These are phyloP conservation scores for Naegleria lovaniensis DNA, from an alignment of 208 protist genomes.

Conservation along the genomic window DNA sequence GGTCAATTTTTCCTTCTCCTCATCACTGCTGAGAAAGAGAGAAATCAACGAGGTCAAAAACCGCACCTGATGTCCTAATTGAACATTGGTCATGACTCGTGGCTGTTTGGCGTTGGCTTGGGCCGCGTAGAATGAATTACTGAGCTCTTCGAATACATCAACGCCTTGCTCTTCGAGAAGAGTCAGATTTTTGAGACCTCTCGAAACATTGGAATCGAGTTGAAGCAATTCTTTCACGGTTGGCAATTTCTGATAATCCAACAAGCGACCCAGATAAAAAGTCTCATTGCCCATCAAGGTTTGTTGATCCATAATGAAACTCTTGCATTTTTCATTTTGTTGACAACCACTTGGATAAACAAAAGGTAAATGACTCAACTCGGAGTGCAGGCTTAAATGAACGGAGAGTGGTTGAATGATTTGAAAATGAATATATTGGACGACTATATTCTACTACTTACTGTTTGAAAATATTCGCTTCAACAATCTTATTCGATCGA, in stretches of 20 bases:
- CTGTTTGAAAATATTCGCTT: not conserved
- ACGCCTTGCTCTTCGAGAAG: not conserved
- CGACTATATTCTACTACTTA: not conserved
- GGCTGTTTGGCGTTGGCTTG: not conserved
- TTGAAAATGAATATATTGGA: no score
- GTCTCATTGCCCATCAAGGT: not conserved
- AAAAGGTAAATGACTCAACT: not conserved
- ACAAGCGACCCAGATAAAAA: not conserved
- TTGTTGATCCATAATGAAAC: not conserved
- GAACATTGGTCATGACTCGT: not conserved
- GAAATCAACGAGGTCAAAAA: not conserved
- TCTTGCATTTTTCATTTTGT: not conserved
- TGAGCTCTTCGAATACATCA: not conserved
- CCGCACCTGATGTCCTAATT: not conserved
- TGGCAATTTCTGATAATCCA: not conserved
- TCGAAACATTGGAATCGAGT: not conserved
- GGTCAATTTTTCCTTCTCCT: not conserved
- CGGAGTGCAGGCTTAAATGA: not conserved
- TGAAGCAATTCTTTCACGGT: not conserved
- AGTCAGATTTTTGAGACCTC: not conserved
- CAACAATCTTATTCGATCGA: not conserved
- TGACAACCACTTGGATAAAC: not conserved
- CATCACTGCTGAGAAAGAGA: not conserved
- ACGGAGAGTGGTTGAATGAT: no score
- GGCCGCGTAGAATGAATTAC: not conserved